These are phyloP conservation scores for Lactarius sanguifluus DNA, from an alignment of 768 basidiomycete species.

Conservation along the genomic window DNA sequence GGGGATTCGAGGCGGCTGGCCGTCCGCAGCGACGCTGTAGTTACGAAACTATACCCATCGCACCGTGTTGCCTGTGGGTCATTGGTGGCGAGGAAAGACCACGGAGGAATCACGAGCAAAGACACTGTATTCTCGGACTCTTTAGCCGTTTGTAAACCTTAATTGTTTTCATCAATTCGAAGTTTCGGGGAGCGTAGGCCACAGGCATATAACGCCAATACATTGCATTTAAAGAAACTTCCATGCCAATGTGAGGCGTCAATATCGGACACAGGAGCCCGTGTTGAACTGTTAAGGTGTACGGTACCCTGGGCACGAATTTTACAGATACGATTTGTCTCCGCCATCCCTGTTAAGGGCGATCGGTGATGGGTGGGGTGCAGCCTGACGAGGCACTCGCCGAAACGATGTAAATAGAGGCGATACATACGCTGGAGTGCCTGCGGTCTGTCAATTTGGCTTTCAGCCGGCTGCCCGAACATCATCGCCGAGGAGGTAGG, in stretches of 20 bases:
- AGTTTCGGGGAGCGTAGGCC: background rate
- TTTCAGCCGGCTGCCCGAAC: background rate
- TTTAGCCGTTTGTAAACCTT: constrained; percentile 9
- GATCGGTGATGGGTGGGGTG: background rate
- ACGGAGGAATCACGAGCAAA: constrained; percentile 2
- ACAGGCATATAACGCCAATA: constrained; percentile 2
- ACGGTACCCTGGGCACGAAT: background rate
- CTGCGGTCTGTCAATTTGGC: constrained; percentile 1
- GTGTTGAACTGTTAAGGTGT: background rate
- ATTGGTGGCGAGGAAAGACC: constrained; percentile 3
- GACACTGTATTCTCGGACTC: constrained; percentile 10
- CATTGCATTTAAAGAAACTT: background rate
- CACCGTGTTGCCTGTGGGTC: background rate
- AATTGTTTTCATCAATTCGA: constrained; percentile 8
- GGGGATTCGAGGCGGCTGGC: background rate
- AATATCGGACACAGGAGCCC: constrained; percentile 14
- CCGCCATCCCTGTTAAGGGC: constrained; percentile 9
- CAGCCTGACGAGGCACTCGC: background rate
- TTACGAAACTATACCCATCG: constrained; percentile 8
- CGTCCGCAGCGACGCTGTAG: background rate
- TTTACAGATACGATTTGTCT: constrained; percentile 11
- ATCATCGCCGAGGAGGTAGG: constrained; percentile 1
- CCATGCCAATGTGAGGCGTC: constrained; percentile 7
- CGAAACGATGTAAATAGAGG: background rate
- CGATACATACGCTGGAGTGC: background rate